Evolutionary conservation across 441 rosid species (phyloP).

Genomic region (Sinapis alba): DNA sequence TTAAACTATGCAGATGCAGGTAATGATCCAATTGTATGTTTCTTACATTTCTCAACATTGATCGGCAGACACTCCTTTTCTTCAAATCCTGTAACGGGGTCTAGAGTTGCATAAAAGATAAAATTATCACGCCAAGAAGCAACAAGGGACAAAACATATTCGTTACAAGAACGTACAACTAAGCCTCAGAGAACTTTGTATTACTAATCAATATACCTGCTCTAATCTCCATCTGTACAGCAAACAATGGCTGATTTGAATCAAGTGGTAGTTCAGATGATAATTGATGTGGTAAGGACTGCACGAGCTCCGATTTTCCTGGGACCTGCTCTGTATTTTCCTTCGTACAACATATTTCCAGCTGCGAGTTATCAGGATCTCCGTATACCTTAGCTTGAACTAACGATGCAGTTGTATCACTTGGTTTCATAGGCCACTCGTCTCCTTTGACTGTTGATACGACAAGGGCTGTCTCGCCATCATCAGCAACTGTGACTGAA

Average conservation of each 20-base stretch:
- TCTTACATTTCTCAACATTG: constrained; percentile 29
- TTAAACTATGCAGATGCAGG: constrained; percentile 14
- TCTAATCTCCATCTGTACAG: constrained; percentile 44
- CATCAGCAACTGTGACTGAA: constrained; percentile 86
- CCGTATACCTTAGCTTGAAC: constrained; percentile 46
- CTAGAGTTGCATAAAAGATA: constrained; percentile 21
- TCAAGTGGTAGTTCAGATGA: constrained; percentile 41
- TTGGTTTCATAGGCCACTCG: constrained; percentile 50
- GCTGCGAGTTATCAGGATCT: constrained; percentile 34
- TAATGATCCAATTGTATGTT: background rate
- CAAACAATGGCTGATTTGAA: constrained; percentile 40
- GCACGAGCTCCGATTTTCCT: constrained; percentile 45
- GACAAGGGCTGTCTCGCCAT: constrained; percentile 95
- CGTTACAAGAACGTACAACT: background rate
- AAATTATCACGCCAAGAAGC: constrained; percentile 10
- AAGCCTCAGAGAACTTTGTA: constrained; percentile 39
- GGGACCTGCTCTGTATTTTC: constrained; percentile 40
- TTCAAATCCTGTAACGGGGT: background rate
- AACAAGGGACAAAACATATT: background rate
- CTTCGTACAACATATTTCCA: constrained; percentile 41
- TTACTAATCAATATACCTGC: constrained; percentile 40
- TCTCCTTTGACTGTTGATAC: constrained; percentile 76
- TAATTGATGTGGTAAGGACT: constrained; percentile 56
- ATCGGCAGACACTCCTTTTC: constrained; percentile 16
- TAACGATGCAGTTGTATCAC: constrained; percentile 42